Percentiles rank a stretch among this genome's conserved stretches.
phyloP scores from a whole-genome alignment of 1,284 basidiomycete species.

The Pyrrhoderma noxium region DNA sequence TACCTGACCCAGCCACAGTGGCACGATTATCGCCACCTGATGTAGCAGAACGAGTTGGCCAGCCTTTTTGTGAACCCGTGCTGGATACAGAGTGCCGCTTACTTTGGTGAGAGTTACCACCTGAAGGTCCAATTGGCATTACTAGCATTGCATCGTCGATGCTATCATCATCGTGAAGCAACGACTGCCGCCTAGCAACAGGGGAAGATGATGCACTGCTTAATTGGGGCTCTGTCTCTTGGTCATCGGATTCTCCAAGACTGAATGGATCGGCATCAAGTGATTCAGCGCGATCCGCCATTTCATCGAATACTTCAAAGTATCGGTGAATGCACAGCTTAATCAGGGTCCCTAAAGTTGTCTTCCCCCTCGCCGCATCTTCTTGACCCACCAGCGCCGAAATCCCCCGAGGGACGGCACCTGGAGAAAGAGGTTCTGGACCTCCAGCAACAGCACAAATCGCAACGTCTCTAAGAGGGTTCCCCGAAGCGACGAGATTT shows the following conservation, averaged over 20 bases:
- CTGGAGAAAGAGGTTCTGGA: constrained; percentile 25
- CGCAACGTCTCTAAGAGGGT: constrained; percentile 60
- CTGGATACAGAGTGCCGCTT: constrained; percentile 5
- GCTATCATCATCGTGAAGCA: constrained; percentile 47
- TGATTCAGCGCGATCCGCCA: constrained; percentile 59
- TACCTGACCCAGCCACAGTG: constrained; percentile 24
- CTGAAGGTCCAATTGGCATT: constrained; percentile 56
- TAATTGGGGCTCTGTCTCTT: constrained; percentile 20
- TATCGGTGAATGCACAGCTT: constrained; percentile 75
- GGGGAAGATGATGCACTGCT: constrained; percentile 20
- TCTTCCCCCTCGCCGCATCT: constrained; percentile 31
- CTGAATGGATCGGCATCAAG: constrained; percentile 27
- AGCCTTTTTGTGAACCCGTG: constrained; percentile 17
- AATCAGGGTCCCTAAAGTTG: constrained; percentile 65
- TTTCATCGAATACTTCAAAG: constrained; percentile 79
- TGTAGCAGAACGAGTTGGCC: constrained; percentile 25
- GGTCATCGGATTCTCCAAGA: constrained; percentile 5
- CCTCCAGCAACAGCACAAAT: constrained; percentile 59
- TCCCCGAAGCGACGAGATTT: constrained; percentile 65
- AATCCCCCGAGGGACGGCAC: constrained; percentile 9
- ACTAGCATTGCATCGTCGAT: constrained; percentile 69
- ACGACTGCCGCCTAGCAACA: constrained; percentile 18
- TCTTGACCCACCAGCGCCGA: constrained; percentile 22
- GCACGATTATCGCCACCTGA: constrained; percentile 20
- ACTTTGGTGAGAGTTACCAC: constrained; percentile 5